Evolutionary conservation across 1,139 yeast genomes (phyloP).

Genomic region (Lodderomyces jiufengensis): DNA sequence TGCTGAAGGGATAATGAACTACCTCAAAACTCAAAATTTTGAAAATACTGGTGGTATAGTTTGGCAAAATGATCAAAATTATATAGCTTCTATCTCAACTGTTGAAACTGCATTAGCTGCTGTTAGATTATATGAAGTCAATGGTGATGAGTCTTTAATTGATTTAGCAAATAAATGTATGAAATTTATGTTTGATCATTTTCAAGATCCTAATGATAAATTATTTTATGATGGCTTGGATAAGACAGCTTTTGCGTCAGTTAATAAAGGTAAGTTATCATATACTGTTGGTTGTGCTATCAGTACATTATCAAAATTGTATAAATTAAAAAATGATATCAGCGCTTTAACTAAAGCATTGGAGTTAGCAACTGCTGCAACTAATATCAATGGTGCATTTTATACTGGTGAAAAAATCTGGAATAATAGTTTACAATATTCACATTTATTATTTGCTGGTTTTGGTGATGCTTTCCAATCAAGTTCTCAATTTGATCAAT

Average conservation of each 20-base stretch:
- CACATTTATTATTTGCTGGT: constrained; percentile 24
- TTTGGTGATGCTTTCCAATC: constrained; percentile 20
- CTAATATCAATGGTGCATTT: constrained; percentile 21
- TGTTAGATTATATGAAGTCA: constrained; percentile 20
- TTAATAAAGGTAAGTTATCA: constrained; percentile 33
- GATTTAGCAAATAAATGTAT: constrained; percentile 23
- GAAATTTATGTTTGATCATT: constrained; percentile 23
- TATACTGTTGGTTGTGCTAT: constrained; percentile 36
- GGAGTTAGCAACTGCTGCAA: constrained; percentile 18
- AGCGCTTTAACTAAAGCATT: constrained; percentile 17
- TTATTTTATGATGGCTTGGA: constrained; percentile 32
- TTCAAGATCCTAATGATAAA: constrained; percentile 26
- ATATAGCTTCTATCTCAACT: constrained; percentile 35
- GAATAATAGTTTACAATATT: constrained; percentile 24
- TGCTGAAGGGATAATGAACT: constrained; percentile 16
- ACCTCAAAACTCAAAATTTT: constrained; percentile 17
- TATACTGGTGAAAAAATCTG: constrained; percentile 19
- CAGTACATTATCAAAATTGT: constrained; percentile 27
- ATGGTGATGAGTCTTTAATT: constrained; percentile 17
- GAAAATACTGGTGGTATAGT: constrained; percentile 26
- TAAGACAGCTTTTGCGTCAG: constrained; percentile 15
- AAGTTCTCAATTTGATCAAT: constrained; percentile 12
- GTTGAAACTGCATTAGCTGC: constrained; percentile 36
- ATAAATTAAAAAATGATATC: constrained; percentile 14
- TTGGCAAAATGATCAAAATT: constrained; percentile 26